Base-by-base conservation (phyloP, 768 basidiomycete species). In the Serendipita sp. region DNA sequence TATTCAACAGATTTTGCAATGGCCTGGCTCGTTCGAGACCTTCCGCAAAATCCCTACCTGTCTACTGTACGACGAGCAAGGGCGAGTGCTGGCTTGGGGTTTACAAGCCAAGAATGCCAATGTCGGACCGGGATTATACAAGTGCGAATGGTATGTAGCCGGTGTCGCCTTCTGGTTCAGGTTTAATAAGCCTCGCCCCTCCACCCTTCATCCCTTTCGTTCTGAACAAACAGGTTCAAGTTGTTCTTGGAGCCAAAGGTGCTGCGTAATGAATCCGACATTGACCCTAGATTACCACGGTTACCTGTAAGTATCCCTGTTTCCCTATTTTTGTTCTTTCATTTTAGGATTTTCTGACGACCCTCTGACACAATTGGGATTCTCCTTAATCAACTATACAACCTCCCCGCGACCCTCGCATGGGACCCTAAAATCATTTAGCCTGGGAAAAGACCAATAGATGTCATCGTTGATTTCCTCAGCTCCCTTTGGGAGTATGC, bases 11-110 rank as follows among this genome's bases (percentile, higher is more conserved):
- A 90, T 93, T 64, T 73, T 93, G 16, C 81, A 81, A 65, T 93
- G 91, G 91, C 90, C 88, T 0, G 88, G 88, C 3, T 86, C 86
- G 2, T 81, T 84, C 67, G 91, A 92, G 73, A 90, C 86, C 0
- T 92, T 88, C 76, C 79, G 89, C 70, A 92, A 93, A 76, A 83
- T 86, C 44, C 87, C 91, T 1, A 92, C 91, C 0, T 92, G 91
- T 73, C 76, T 94, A 40, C 72, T 92, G 15, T 94, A 92, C 67
- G 84, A 89, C 67, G 82, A 85, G 48, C 73, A 76, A 36, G 89
- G 88, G 0, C 79, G 79, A 66, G 84, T 92, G 1, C 69, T 89
- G 27, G 85, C 87, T 3, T 93, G 91, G 90, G 90, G 91, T 0
- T 74, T 91, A 60, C 87, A 91, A 75, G 91, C 91, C 2, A 91